A percentile compares a stretch with the other conserved stretches of the same genome.
These are phyloP conservation scores for Geotrichum europaeum DNA, from an alignment of 1,139 yeast genomes.

Conservation along the genomic window DNA sequence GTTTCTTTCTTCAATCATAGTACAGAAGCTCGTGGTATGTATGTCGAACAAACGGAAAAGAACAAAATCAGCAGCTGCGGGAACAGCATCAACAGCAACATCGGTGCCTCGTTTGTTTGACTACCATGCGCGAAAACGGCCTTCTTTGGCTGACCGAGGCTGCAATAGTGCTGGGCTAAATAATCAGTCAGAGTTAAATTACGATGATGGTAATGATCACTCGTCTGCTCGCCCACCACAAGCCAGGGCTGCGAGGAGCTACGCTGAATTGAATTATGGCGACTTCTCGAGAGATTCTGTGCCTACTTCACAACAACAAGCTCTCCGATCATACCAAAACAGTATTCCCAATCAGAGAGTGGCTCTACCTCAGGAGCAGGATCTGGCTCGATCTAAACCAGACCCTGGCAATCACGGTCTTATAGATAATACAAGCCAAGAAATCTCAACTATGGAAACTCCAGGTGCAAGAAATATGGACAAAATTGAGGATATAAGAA, in stretches of 20 bases:
- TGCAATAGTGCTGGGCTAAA: not conserved
- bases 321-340: not conserved
- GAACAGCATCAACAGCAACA: not conserved
- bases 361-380: not conserved
- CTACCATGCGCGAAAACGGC: constrained; percentile 1
- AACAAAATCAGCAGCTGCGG: not conserved
- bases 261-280: not conserved
- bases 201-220: not conserved
- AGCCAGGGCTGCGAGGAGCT: not conserved
- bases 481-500: not conserved
- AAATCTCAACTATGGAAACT: not conserved
- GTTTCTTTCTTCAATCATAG: not conserved
- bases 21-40: not conserved
- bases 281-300: not conserved
- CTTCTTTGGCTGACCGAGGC: not conserved
- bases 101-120: not conserved
- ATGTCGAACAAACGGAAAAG: constrained; percentile 3
- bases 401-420: not conserved
- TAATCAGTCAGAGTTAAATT: not conserved
- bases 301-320: not conserved
- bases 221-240: not conserved
- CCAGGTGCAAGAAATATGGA: not conserved
- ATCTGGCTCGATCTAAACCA: not conserved
- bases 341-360: not conserved
- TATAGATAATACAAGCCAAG: not conserved